Conservation (phyloP, 1,284 basidiomycete species). For the Malassezia yamatoensis region DNA sequence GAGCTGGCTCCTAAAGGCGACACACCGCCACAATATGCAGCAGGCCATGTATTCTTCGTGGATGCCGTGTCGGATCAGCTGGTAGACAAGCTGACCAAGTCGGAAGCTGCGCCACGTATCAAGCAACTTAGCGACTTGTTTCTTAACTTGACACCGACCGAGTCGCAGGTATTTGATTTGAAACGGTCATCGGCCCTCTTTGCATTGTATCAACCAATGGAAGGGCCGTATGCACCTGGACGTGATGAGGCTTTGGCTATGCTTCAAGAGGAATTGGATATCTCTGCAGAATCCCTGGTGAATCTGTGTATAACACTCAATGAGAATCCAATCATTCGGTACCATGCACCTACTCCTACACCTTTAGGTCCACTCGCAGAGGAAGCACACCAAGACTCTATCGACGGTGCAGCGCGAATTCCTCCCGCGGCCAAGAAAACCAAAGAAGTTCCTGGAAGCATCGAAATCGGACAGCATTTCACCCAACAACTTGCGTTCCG, state of each 20-base stretch:
- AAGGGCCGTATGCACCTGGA: slow-evolving; percentile 52
- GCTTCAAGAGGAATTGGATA: slow-evolving; percentile 42
- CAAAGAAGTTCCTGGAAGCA: not conserved
- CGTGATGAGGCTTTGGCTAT: slow-evolving; percentile 27
- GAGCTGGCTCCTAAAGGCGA: slow-evolving; percentile 31
- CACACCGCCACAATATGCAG: slow-evolving; percentile 60
- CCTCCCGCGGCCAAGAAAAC: not conserved
- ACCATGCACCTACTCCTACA: slow-evolving; percentile 71
- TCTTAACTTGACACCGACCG: slow-evolving; percentile 36
- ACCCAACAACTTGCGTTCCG: slow-evolving; percentile 40
- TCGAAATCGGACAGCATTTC: slow-evolving; percentile 27
- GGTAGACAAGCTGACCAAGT: slow-evolving; percentile 38
- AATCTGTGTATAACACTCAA: slow-evolving; percentile 84
- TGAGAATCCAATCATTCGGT: slow-evolving; percentile 88
- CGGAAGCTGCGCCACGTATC: slow-evolving; percentile 37
- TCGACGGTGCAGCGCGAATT: slow-evolving; percentile 9
- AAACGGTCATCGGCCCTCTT: slow-evolving; percentile 32
- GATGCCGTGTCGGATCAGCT: slow-evolving; percentile 52
- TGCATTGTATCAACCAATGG: slow-evolving; percentile 25
- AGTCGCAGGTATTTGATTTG: slow-evolving; percentile 38
- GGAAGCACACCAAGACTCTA: slow-evolving; percentile 3
- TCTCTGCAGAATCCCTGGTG: slow-evolving; percentile 35
- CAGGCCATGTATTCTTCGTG: slow-evolving; percentile 85
- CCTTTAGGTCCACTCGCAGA: slow-evolving; percentile 63
- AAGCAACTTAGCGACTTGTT: slow-evolving; percentile 45